These are phyloP conservation scores for Choricystis sp. DNA, from an alignment of 139 green algal species.

Conservation along the genomic window DNA sequence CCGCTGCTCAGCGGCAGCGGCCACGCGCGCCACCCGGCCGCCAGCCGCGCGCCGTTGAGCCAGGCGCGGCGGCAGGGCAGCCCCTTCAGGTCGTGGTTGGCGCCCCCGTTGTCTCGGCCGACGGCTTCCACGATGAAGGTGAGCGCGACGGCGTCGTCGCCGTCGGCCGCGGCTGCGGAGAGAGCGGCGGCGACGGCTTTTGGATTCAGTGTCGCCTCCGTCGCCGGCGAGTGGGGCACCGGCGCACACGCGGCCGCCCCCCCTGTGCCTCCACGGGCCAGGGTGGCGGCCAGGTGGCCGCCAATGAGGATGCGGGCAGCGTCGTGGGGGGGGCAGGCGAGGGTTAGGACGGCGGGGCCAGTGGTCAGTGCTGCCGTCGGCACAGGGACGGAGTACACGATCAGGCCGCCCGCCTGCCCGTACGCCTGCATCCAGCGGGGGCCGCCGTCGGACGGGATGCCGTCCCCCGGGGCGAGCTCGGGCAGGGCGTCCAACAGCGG, in stretches of 20 bases:
- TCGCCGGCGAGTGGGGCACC: no score
- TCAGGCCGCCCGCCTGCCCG: conserved; percentile 29
- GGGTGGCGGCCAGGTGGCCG: conserved; percentile 7
- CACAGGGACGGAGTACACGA: conserved; percentile 20
- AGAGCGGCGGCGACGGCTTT: no score
- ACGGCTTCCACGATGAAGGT: conserved; percentile 37
- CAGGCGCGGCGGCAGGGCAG: conserved; percentile 19
- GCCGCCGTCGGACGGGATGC: conserved; percentile 8
- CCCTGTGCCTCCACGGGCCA: conserved; percentile 4
- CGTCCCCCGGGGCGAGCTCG: conserved; percentile 8
- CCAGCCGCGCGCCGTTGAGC: conserved; percentile 29
- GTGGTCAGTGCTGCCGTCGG: background rate
- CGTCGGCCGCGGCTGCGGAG: no score
- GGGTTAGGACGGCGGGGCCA: conserved; percentile 6
- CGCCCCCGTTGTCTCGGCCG: conserved; percentile 26
- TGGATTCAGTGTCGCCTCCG: no score
- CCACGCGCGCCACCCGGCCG: no score
- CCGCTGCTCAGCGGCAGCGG: no score
- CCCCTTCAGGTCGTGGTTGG: conserved; percentile 33
- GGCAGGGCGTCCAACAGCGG: conserved; percentile 17
- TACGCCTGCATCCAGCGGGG: conserved; percentile 42
- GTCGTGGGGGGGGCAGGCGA: conserved; percentile 14
- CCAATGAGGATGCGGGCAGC: conserved; percentile 22
- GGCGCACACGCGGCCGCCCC: background rate
- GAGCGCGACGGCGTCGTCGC: conserved; percentile 8